Evolutionary conservation across 495 filamentous ascomycete species (phyloP), one percentile per base, ranked within the genome.

Genomic region (Cladorrhinum samala): DNA sequence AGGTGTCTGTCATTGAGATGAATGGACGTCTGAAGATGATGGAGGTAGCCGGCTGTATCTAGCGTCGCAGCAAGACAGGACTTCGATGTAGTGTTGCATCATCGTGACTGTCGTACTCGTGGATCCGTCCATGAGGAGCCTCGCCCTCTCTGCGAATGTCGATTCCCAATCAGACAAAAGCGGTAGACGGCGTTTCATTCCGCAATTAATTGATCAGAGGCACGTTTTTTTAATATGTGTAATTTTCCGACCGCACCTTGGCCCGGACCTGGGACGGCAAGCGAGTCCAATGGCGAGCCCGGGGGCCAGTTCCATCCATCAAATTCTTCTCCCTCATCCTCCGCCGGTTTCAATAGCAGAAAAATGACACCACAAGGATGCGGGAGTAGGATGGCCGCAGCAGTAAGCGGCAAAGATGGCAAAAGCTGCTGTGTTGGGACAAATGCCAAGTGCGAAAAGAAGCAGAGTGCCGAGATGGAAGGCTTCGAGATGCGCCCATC

Each of bases 191-290:
- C 56, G 54, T 64, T 56, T 47, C 63, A 64, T 66, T 66, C 63
- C 63, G 61, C 58, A 57, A 48, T 51, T 53, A 55, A 57, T 25
- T 25, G 57, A 43, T 57, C 39, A 40, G 54, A 21, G 24, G 60
- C 63, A 62, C 58, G 55, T 63, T 56, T 54, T 50, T 57, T 59
- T 59, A 54, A 59, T 66, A 25, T 61, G 45, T 39, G 49, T 50
- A 61, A 64, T 61, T 64, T 64, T 60, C 64, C 61, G 61, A 66
- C 57, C 50, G 48, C 42, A 21, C 55, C 47, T 46, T 45, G 45
- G 27, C 46, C 46, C 44, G 27, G 50, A 44, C 23, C 37, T 14
- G n/a, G 9, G 7, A 18, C 13, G 11, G 37, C 45, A 48, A 50
- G 46, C 37, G 23, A 30, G 53, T 21, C 42, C 20, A 21, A 45